A percentile compares a stretch with the other conserved stretches of the same genome.
phyloP scores from a whole-genome alignment of 2,329 filamentous ascomycete genomes.

The Xylaria sp. region DNA sequence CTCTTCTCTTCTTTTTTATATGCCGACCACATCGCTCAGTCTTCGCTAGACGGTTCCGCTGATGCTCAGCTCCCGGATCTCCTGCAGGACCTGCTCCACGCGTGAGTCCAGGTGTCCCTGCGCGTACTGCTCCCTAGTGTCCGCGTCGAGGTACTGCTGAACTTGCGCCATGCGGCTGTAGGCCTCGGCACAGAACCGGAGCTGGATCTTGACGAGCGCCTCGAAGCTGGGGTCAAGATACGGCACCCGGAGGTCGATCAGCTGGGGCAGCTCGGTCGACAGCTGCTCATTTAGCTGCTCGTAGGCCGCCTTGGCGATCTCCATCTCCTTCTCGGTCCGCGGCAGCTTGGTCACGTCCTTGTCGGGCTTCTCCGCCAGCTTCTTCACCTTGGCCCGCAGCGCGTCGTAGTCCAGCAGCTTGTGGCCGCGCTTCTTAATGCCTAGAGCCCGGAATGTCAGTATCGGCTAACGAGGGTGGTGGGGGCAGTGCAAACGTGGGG shows the following conservation, averaged over 20 bases:
- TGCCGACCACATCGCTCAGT: neutral
- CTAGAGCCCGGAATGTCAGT: slow-evolving; percentile 46
- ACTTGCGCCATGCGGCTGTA: slow-evolving; percentile 99
- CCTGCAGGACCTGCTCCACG: slow-evolving; percentile 94
- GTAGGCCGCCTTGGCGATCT: slow-evolving; percentile 90
- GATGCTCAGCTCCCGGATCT: slow-evolving; percentile 97
- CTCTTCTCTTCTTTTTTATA: slow-evolving; percentile 3
- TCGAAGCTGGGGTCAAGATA: slow-evolving; percentile 98
- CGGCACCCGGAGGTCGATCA: slow-evolving; percentile 94
- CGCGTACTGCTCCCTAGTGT: slow-evolving; percentile 95
- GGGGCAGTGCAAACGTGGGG: neutral
- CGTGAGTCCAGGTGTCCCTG: slow-evolving; percentile 87
- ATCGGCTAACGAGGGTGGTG: neutral
- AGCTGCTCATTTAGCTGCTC: slow-evolving; percentile 97
- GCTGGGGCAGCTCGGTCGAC: slow-evolving; percentile 86
- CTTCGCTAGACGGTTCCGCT: slow-evolving; percentile 66
- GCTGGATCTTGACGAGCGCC: slow-evolving; percentile 96
- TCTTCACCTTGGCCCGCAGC: slow-evolving; percentile 94
- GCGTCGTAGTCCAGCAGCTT: slow-evolving; percentile 98
- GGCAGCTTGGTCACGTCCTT: slow-evolving; percentile 97
- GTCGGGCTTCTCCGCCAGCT: slow-evolving; percentile 95
- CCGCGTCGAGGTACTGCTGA: slow-evolving; percentile 94
- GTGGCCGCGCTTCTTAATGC: slow-evolving; percentile 97
- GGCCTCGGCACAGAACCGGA: slow-evolving; percentile 96
- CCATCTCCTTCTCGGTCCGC: slow-evolving; percentile 92